Evolutionary conservation across 2,329 filamentous ascomycete genomes (phyloP).

Genomic region (Chaetomium olivaceum): DNA sequence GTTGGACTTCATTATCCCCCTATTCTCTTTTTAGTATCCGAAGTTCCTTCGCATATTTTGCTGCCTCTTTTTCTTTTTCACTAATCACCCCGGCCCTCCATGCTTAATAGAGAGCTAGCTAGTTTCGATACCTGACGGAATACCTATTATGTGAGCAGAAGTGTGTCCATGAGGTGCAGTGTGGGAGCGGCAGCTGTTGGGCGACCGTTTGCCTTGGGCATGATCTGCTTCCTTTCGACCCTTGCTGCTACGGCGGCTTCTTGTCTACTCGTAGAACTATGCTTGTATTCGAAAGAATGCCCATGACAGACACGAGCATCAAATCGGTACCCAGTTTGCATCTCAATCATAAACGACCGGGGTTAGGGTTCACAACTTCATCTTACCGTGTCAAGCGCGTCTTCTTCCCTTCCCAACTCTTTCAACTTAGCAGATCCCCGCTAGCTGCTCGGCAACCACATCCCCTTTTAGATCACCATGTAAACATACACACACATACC

Average conservation of each 20-base stretch:
- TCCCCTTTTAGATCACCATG: not conserved
- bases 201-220: too few relatives aligned
- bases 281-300: not conserved
- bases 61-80: conserved; percentile 31
- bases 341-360: not conserved
- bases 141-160: conserved; percentile 32
- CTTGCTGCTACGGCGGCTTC: not conserved
- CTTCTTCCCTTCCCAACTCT: too few relatives aligned
- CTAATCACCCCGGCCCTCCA: conserved; percentile 38
- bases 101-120: conserved; percentile 44
- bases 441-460: not conserved
- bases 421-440: not conserved
- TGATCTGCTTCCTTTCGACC: not conserved
- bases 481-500: not conserved
- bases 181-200: not conserved
- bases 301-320: too few relatives aligned
- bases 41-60: conserved; percentile 34
- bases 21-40: conserved; percentile 50
- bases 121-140: conserved; percentile 47
- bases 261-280: not conserved
- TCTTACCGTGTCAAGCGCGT: conserved; percentile 7
- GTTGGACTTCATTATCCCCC: conserved; percentile 43
- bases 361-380: conserved; percentile 10
- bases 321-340: too few relatives aligned
- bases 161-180: not conserved